phyloP scores from a whole-genome alignment of 257 asterid genomes.

The Cynanchum wilfordii region DNA sequence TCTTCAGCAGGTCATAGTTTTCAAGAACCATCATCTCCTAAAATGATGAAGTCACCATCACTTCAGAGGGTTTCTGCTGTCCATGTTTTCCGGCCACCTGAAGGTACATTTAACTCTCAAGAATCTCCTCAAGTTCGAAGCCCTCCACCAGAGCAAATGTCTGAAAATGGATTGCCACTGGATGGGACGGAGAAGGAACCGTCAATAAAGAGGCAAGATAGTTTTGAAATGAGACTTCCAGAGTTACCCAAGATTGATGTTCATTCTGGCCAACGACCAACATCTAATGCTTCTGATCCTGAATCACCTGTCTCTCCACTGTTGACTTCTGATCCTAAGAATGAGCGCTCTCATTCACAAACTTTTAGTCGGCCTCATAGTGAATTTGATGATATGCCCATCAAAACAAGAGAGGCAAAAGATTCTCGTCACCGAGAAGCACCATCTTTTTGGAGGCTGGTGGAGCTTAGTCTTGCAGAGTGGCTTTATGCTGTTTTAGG shows the following conservation, averaged over 20 bases:
- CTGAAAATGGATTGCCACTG: slow-evolving; percentile 61
- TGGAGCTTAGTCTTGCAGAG: slow-evolving; percentile 97
- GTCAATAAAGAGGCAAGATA: slow-evolving; percentile 90
- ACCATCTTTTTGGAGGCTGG: slow-evolving; percentile 95
- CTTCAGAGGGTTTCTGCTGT: slow-evolving; percentile 73
- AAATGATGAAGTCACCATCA: slow-evolving; percentile 91
- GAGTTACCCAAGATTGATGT: slow-evolving; percentile 94
- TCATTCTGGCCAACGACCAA: slow-evolving; percentile 68
- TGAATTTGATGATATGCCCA: slow-evolving; percentile 50
- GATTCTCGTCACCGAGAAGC: slow-evolving; percentile 46
- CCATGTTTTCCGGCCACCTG: slow-evolving; percentile 70
- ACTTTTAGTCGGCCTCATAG: slow-evolving; percentile 87
- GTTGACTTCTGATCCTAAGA: slow-evolving; percentile 93
- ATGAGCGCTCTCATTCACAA: slow-evolving; percentile 97
- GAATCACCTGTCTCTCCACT: slow-evolving; percentile 99
- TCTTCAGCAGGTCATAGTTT: slow-evolving; percentile 62
- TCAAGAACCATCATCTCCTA: slow-evolving; percentile 92
- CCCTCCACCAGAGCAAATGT: slow-evolving; percentile 88
- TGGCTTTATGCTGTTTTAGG: slow-evolving; percentile 99
- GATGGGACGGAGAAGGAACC: slow-evolving; percentile 75
- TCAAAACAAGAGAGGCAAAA: slow-evolving; percentile 41
- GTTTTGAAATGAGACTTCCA: slow-evolving; percentile 93
- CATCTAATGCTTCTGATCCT: slow-evolving; percentile 65
- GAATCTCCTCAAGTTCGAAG: slow-evolving; percentile 73
- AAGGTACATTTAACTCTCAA: slow-evolving; percentile 59